Conservation (phyloP, 768 basidiomycete genomes). For the Tricholoma furcatifolium region DNA sequence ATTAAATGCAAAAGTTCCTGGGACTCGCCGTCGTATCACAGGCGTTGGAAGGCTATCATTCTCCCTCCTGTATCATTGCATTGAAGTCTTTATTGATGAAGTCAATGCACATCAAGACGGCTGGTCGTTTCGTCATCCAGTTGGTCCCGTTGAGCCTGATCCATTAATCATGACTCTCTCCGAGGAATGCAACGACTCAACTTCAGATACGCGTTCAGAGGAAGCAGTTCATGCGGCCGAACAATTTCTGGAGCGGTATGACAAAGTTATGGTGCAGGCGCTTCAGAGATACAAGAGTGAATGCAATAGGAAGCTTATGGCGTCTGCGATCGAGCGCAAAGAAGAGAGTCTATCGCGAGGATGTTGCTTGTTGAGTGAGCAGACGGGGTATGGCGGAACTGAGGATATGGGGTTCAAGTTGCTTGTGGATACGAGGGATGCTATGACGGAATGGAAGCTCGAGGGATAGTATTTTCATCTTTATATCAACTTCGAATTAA, state of each 20-base stretch:
- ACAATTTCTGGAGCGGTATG: slow-evolving; percentile 31
- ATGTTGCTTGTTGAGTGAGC: slow-evolving; percentile 45
- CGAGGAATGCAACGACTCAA: slow-evolving; percentile 42
- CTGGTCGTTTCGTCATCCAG: slow-evolving; percentile 30
- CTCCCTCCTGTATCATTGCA: slow-evolving; percentile 38
- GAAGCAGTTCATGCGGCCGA: slow-evolving; percentile 35
- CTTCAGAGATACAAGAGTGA: slow-evolving; percentile 40
- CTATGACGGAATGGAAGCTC: slow-evolving; percentile 40
- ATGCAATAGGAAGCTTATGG: slow-evolving; percentile 31
- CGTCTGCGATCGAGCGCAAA: slow-evolving; percentile 32
- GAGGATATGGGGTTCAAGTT: slow-evolving; percentile 41
- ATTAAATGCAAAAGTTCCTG: slow-evolving; percentile 35
- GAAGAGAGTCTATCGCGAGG: slow-evolving; percentile 38
- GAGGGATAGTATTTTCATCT: slow-evolving; percentile 27
- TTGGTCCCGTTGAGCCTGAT: slow-evolving; percentile 25
- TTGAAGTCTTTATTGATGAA: slow-evolving; percentile 43
- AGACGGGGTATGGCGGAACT: slow-evolving; percentile 42
- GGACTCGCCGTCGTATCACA: slow-evolving; percentile 32
- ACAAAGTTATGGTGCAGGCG: slow-evolving; percentile 35
- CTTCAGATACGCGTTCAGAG: slow-evolving; percentile 39
- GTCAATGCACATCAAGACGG: slow-evolving; percentile 45
- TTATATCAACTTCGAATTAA: no score
- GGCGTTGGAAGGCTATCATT: slow-evolving; percentile 40
- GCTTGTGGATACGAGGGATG: slow-evolving; percentile 33
- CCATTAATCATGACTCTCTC: slow-evolving; percentile 42